These are phyloP conservation scores for Mycotypha africana DNA, from an alignment of 371 early-diverging fungal species.

Conservation along the genomic window DNA sequence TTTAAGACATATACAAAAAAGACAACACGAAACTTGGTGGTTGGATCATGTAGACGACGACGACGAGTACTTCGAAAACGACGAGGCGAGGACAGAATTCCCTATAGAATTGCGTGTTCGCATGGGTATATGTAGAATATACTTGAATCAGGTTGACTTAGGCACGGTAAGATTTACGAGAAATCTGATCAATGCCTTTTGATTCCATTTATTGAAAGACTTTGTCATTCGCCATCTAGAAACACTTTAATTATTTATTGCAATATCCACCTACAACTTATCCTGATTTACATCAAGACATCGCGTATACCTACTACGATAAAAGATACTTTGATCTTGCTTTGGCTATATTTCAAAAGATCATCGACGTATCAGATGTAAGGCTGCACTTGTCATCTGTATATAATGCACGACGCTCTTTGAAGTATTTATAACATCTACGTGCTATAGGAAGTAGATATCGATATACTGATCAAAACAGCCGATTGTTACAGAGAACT, in stretches of 20 bases:
- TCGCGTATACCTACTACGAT: slow-evolving; percentile 78
- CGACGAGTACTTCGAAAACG: slow-evolving; percentile 47
- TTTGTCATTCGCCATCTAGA: slow-evolving; percentile 17
- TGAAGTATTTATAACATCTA: too few species aligned
- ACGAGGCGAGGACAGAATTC: slow-evolving; percentile 38
- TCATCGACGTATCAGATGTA: slow-evolving; percentile 55
- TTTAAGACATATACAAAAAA: slow-evolving; percentile 60
- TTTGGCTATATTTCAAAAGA: slow-evolving; percentile 52
- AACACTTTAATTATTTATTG: slow-evolving; percentile 65
- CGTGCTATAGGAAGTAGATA: slow-evolving; percentile 35
- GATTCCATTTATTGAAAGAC: neutral
- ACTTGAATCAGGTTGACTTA: slow-evolving; percentile 59
- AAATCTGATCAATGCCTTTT: too few species aligned
- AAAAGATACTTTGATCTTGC: slow-evolving; percentile 63
- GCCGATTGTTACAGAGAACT: slow-evolving; percentile 69
- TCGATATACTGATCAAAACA: slow-evolving; percentile 46
- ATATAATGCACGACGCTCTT: too few species aligned
- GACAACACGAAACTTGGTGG: slow-evolving; percentile 65
- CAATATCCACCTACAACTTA: slow-evolving; percentile 51
- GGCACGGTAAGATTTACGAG: slow-evolving; percentile 68
- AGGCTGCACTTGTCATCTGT: too few species aligned
- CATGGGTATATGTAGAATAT: slow-evolving; percentile 78
- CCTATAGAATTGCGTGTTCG: slow-evolving; percentile 83
- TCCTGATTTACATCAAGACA: slow-evolving; percentile 76
- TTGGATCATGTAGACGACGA: slow-evolving; percentile 39